A percentile compares a stretch with the other conserved stretches of the same genome.
Conservation (phyloP, 2,329 filamentous ascomycete genomes). For the Botryotinia globosa region DNA sequence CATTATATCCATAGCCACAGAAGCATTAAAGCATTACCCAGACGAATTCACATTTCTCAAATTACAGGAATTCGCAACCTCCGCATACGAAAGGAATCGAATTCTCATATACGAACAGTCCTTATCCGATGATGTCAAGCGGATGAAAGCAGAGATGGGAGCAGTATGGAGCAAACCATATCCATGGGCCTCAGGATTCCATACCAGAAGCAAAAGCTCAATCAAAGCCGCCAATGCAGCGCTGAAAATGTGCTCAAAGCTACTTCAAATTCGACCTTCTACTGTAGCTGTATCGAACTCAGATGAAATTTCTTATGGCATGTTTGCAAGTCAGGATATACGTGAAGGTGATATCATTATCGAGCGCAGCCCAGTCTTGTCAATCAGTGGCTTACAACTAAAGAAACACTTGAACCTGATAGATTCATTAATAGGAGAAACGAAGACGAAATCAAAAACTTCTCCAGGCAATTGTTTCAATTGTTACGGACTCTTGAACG, state of each 20-base stretch:
- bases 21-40: background rate
- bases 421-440: too few species aligned
- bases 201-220: background rate
- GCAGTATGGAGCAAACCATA: background rate
- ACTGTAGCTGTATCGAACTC: background rate
- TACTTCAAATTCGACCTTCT: background rate
- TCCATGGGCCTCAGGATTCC: background rate
- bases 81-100: background rate
- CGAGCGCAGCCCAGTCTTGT: background rate
- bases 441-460: background rate
- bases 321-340: slow-evolving; percentile 19
- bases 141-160: background rate
- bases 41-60: background rate
- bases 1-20: background rate
- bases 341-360: background rate
- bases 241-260: background rate
- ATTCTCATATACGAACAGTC: background rate
- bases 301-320: background rate
- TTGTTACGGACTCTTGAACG: background rate
- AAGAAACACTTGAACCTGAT: background rate
- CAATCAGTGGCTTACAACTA: background rate
- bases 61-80: background rate
- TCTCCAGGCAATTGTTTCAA: background rate
- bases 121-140: background rate
- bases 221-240: background rate